Conservation (phyloP, 2,329 filamentous ascomycete species). For the Fusarium xylarioides region DNA sequence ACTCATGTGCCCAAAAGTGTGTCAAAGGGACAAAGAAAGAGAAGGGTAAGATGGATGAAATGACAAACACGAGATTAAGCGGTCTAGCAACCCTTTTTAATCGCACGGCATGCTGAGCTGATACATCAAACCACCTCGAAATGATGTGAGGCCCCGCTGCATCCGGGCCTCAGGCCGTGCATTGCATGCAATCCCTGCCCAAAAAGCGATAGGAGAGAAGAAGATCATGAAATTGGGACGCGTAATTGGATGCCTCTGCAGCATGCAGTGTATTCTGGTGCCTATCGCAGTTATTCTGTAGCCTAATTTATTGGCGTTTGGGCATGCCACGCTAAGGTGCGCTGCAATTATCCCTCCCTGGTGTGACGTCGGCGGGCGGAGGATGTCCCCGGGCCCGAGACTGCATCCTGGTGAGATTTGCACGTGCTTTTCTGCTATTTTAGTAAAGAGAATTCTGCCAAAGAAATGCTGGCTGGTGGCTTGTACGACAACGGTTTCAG, state of each 20-base stretch:
- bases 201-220: background rate
- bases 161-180: slow-evolving; percentile 20
- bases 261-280: background rate
- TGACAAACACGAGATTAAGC: slow-evolving; percentile 9
- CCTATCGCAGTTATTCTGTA: slow-evolving; percentile 2
- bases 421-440: background rate
- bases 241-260: slow-evolving; percentile 8
- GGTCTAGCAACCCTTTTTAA: slow-evolving; percentile 24
- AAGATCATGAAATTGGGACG: slow-evolving; percentile 1
- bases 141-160: slow-evolving; percentile 5
- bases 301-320: slow-evolving; percentile 16
- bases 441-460: too few species aligned
- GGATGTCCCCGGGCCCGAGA: background rate
- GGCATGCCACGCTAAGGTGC: slow-evolving; percentile 20
- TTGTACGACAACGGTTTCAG: background rate
- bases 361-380: background rate
- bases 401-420: background rate
- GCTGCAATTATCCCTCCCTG: background rate
- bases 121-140: slow-evolving; percentile 30
- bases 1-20: background rate
- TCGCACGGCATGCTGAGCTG: background rate
- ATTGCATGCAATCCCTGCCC: slow-evolving; percentile 5
- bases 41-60: background rate
- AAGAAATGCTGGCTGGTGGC: background rate
- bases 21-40: too few species aligned